Evolutionary conservation across 2,329 filamentous ascomycete genomes (phyloP), one percentile per base, ranked within the genome.

Genomic region (Xylariaceae sp.): DNA sequence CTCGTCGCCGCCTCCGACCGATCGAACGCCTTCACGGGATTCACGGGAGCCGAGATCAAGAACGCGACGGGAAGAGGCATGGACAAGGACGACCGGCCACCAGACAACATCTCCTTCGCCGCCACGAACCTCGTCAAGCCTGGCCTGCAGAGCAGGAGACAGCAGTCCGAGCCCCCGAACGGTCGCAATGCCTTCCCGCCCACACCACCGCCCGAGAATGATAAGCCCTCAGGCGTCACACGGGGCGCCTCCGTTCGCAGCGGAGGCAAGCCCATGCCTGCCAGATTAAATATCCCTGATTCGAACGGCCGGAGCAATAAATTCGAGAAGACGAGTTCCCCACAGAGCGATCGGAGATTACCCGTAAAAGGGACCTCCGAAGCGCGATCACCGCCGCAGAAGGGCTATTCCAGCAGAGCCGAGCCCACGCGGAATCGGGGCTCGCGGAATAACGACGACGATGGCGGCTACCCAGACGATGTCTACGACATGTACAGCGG

Each of bases 131-230:
- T 97, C 7, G 93, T 97, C 62, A 94, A 94, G 72, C 88, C 90
- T 37, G 89, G 89, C 53, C 79, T 97, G 39, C 82, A 84, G 67
- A 93, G 89, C 70, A 85, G 89, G 65, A 84, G 89, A 69, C 90
- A 95, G 69, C 90, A 94, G 71, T 94, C 90, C 15, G 92, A 94
- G 71, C 90, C 91, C 7, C 90, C 90, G 0, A 78, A 86, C 64
- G 85, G 84, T 71, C 86, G 91, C 68, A 90, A 89, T 68, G 84
- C 93, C 63, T 97, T 97, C 77, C 94, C 94, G 15, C 94, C 94
- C n/a, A 97, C 94, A n/a, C 94, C 94, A 47, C 94, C 94, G 5
- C 94, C 94, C 4, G 94, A 99, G 78, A 84, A 84, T 63, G 92
- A 97, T 66, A 88, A 87, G 69, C 74, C 75, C 2, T 63, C 73